A percentile compares a stretch with the other conserved stretches of the same genome.
These are phyloP conservation scores for Fusarium acutatum DNA, from an alignment of 2,329 filamentous ascomycete species.

Conservation along the genomic window DNA sequence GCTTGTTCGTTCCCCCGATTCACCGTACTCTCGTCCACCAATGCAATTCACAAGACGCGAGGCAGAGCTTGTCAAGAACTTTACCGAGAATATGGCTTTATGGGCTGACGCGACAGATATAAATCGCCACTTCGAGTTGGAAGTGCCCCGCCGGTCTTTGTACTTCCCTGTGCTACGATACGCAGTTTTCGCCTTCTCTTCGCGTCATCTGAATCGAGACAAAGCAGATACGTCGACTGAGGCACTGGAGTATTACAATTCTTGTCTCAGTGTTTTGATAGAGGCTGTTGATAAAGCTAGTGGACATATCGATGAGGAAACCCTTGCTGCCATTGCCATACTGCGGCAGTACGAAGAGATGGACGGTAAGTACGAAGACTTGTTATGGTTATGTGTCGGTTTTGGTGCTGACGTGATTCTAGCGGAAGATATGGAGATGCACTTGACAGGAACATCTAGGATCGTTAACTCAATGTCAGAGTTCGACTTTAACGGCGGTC, in stretches of 20 bases:
- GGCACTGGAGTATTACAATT: background rate
- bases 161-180: background rate
- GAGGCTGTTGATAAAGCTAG: background rate
- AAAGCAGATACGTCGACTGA: background rate
- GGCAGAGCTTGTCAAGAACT: background rate
- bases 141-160: background rate
- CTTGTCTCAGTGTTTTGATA: background rate
- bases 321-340: background rate
- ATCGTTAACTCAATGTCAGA: background rate
- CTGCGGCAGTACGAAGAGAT: background rate
- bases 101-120: background rate
- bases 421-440: constrained; percentile 1
- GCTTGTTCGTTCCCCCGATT: background rate
- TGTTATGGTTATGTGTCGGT: no score
- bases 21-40: background rate
- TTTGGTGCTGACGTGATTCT: fast-evolving
- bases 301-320: background rate
- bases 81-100: background rate
- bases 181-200: background rate
- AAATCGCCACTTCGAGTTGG: background rate
- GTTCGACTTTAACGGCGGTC: background rate
- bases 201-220: background rate
- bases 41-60: background rate
- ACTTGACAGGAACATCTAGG: background rate
- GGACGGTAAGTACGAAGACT: background rate